These are phyloP conservation scores for Tetrapisispora phaffii DNA, from an alignment of 805 yeast genomes.

Conservation along the genomic window DNA sequence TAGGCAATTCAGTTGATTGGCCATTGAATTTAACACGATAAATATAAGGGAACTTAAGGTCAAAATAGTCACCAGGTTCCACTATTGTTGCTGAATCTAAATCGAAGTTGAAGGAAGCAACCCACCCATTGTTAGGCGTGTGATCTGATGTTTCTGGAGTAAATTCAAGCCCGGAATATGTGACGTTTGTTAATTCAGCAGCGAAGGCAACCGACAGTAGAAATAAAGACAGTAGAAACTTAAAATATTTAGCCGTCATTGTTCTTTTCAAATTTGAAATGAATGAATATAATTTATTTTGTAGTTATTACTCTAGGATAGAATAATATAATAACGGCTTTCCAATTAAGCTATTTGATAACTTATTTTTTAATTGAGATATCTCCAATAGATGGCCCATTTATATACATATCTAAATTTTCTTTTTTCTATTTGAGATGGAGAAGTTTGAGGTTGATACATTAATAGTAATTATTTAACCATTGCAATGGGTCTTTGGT, in stretches of 20 bases:
- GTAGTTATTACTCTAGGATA: background rate
- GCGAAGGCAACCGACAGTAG: slow-evolving; percentile 4
- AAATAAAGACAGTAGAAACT: slow-evolving; percentile 2
- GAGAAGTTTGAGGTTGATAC: too few relatives aligned
- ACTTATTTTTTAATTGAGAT: too few relatives aligned
- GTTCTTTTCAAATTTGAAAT: background rate
- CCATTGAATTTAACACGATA: slow-evolving; percentile 30
- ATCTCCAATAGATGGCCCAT: background rate
- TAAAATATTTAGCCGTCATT: background rate
- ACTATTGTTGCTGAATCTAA: slow-evolving; percentile 14
- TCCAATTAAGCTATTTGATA: too few relatives aligned
- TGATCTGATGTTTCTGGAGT: slow-evolving; percentile 8
- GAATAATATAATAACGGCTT: background rate
- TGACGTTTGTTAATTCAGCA: slow-evolving; percentile 7
- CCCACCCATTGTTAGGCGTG: slow-evolving; percentile 30
- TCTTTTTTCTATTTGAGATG: too few relatives aligned
- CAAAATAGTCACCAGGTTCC: slow-evolving; percentile 21
- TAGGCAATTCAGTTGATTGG: slow-evolving; percentile 11
- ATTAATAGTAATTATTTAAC: too few relatives aligned
- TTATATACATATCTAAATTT: background rate
- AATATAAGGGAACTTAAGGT: slow-evolving; percentile 24
- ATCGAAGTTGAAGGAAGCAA: slow-evolving; percentile 23
- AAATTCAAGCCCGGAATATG: slow-evolving; percentile 9
- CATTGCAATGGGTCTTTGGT: too few relatives aligned
- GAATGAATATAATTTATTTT: background rate